phyloP scores from a whole-genome alignment of 2,329 filamentous ascomycete genomes.

The Madurella mycetomatis region DNA sequence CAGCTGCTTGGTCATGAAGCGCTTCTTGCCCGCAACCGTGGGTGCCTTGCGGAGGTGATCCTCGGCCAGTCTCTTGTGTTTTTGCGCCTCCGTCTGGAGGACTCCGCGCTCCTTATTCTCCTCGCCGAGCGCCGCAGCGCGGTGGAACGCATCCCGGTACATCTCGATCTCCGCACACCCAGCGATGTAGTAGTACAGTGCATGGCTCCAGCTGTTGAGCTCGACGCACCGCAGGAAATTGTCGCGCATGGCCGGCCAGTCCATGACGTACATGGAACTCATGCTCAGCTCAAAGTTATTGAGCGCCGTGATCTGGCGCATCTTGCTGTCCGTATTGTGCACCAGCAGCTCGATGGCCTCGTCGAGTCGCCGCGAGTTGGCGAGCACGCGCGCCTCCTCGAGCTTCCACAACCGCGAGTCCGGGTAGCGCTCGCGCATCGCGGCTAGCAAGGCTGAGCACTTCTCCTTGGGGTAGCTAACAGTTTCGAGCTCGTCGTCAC shows the following conservation, averaged over 20 bases:
- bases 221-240: constrained; percentile 71
- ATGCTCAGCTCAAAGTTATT: constrained; percentile 81
- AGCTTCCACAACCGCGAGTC: constrained; percentile 80
- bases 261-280: constrained; percentile 71
- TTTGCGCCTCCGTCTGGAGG: constrained; percentile 29
- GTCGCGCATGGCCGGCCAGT: constrained; percentile 68
- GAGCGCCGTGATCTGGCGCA: constrained; percentile 85
- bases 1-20: constrained; percentile 82
- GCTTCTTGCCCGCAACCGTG: constrained; percentile 74
- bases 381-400: constrained; percentile 76
- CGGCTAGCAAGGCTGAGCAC: constrained; percentile 61
- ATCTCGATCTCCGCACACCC: constrained; percentile 74
- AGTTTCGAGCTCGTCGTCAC: constrained; percentile 49
- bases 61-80: constrained; percentile 61
- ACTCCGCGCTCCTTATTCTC: constrained; percentile 21
- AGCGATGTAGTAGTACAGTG: constrained; percentile 84
- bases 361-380: constrained; percentile 61
- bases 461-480: constrained; percentile 68
- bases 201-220: constrained; percentile 87
- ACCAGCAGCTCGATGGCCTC: constrained; percentile 63
- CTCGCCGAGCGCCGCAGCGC: constrained; percentile 27
- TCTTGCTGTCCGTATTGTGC: constrained; percentile 58
- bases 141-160: constrained; percentile 61
- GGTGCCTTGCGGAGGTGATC: constrained; percentile 69
- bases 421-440: constrained; percentile 75